Conservation (phyloP, 2,329 filamentous ascomycete species). For the Davidsoniella eucalypti region DNA sequence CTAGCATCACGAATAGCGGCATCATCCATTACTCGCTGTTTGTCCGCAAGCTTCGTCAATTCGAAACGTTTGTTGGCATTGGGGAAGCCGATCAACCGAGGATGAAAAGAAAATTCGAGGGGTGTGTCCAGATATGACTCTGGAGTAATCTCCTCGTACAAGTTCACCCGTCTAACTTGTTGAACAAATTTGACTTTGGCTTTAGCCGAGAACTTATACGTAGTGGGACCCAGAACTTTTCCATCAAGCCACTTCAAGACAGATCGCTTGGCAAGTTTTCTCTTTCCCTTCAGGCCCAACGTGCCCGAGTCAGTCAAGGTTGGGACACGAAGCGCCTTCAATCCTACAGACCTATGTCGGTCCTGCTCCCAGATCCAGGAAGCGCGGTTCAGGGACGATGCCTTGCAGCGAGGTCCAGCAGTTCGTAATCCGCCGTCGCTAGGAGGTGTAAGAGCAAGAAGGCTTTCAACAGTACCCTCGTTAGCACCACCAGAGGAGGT, state of each 20-base stretch:
- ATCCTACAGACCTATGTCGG: not conserved
- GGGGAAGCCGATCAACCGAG: not conserved
- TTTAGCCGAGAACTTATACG: not conserved
- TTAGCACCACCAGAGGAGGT: not conserved
- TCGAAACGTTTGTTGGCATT: not conserved
- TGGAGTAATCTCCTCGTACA: slow-evolving; percentile 1
- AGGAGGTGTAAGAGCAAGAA: not conserved
- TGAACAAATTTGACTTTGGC: slow-evolving; percentile 1
- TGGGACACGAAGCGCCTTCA: slow-evolving; percentile 1
- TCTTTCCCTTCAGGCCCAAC: slow-evolving; percentile 1
- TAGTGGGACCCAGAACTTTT: not conserved
- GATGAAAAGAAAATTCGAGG: not conserved
- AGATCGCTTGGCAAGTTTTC: not conserved
- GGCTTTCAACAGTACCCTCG: not conserved
- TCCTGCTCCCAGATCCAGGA: slow-evolving; percentile 1
- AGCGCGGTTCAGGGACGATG: not conserved
- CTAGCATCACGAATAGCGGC: not conserved
- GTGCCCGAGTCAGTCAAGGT: not conserved
- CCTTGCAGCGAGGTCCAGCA: slow-evolving; percentile 1
- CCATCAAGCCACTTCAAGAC: slow-evolving; percentile 6
- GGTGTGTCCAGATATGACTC: not conserved
- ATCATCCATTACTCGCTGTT: not conserved
- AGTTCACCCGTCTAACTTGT: slow-evolving; percentile 1
- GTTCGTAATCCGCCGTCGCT: slow-evolving; percentile 2
- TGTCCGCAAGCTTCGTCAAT: not conserved